These are phyloP conservation scores for Mycena filopes DNA, from an alignment of 768 basidiomycete species.

Conservation along the genomic window DNA sequence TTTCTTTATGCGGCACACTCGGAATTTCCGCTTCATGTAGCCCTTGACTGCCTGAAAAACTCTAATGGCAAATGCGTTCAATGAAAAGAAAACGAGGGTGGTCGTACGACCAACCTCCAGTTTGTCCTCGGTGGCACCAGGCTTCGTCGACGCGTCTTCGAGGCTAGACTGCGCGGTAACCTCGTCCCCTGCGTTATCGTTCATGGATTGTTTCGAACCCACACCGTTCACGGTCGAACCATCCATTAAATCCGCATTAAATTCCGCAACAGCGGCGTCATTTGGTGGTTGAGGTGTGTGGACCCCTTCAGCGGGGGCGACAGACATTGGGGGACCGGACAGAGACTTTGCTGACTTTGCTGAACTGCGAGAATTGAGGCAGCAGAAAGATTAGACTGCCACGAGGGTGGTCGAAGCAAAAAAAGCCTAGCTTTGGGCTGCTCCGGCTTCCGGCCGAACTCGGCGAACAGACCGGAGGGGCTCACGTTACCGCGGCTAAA, in stretches of 20 bases:
- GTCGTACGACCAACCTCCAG: constrained; percentile 23
- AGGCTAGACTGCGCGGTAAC: background rate
- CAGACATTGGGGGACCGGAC: constrained; percentile 14
- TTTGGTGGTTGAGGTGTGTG: background rate
- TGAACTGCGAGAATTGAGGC: background rate
- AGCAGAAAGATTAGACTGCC: constrained; percentile 13
- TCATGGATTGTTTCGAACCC: background rate
- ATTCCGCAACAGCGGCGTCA: constrained; percentile 8
- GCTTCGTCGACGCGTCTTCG: constrained; percentile 17
- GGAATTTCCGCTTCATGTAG: background rate
- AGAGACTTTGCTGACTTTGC: background rate
- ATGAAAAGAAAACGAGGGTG: background rate
- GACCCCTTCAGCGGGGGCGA: constrained; percentile 8
- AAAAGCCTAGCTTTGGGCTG: background rate
- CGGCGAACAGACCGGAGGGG: no score
- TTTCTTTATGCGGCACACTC: background rate
- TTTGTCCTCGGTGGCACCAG: constrained; percentile 8
- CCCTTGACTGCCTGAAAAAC: background rate
- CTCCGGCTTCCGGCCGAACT: background rate
- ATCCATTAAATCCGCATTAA: constrained; percentile 12
- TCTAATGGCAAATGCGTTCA: constrained; percentile 5
- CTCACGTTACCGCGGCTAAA: constrained; percentile 5
- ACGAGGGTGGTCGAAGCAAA: background rate
- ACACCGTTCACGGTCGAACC: background rate
- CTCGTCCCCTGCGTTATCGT: background rate